Base-by-base conservation (phyloP, 345 rosid genomes). In the Sisymbrium altissimum region DNA sequence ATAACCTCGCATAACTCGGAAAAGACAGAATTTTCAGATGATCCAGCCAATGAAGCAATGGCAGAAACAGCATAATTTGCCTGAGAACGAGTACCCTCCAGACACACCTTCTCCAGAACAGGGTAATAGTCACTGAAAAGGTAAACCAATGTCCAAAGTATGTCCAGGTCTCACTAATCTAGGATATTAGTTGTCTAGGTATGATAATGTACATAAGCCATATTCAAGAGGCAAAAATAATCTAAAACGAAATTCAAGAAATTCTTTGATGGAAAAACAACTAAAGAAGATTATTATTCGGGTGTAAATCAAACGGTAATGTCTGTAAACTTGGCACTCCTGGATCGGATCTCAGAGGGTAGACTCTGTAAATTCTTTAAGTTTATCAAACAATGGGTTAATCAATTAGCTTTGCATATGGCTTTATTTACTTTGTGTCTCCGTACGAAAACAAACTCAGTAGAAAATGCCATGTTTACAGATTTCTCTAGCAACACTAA, bases 11-110 rank as follows among this genome's bases (percentile, higher is more conserved):
- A 86, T 66, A 93, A 77, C 44, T 89, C 84, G 33, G 89, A 73
- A 55, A 82, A 73, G 64, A 81, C 75, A 68, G 35, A 68, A 58
- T 80, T 75, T 32, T 78, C 79, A 45, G 98, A 86, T 68, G 84
- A 74, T 64, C 82, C 83, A 74, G 78, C 70, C 69, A 94, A 58
- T 53, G 90, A 84, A 81, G 88, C 87, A 59, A 94, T 85, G 49
- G 96, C 92, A 30, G 92, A 88, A 80, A 91, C 95, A 74, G 96
- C 97, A 71, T 64, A 71, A 82, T 94, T 94, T 33, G 97, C 83
- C 82, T 87, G 95, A 50, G 79, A 40, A 54, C 98, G 93, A 81
- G 91, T 85, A 60, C 98, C 97, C 71, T 84, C 93, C 46, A 83
- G 79, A 80, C 96, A 89, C 55, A 82, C 46, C 71, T 72, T 85